These are phyloP conservation scores for Kwoniella dendrophila DNA, from an alignment of 768 basidiomycete genomes.

Conservation along the genomic window DNA sequence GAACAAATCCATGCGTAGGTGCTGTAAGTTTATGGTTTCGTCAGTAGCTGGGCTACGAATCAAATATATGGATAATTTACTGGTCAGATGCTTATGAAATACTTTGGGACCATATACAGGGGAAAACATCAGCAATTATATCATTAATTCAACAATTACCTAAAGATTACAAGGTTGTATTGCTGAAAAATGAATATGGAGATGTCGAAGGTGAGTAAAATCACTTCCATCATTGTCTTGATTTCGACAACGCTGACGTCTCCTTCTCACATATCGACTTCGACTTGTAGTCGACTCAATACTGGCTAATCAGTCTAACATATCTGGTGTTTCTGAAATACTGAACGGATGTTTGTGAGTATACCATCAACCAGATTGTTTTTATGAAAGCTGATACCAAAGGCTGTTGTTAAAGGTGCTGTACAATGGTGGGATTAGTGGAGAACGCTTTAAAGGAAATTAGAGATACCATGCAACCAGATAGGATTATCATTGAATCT, in stretches of 20 bases:
- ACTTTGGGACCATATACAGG: constrained; percentile 21
- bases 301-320: constrained; percentile 73
- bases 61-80: not conserved
- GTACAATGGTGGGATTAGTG: constrained; percentile 93
- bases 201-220: constrained; percentile 73
- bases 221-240: not conserved
- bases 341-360: constrained; percentile 92
- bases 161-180: constrained; percentile 79
- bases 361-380: not conserved
- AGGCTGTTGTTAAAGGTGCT: constrained; percentile 66
- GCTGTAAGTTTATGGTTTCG: constrained; percentile 30
- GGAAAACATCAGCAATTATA: constrained; percentile 63
- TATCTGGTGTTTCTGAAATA: constrained; percentile 88
- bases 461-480: constrained; percentile 74
- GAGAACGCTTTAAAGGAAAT: constrained; percentile 87
- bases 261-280: not conserved
- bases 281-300: constrained; percentile 75
- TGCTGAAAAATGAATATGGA: constrained; percentile 96
- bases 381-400: not conserved
- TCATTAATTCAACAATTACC: constrained; percentile 79
- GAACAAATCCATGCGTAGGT: constrained; percentile 14
- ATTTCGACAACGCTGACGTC: too few species aligned
- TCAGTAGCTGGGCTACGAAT: not conserved
- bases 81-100: too few species aligned
- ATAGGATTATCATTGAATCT: constrained; percentile 93